These are phyloP conservation scores for Yamadazyma atmosphaerica DNA, from an alignment of 1,139 yeast genomes.

Conservation along the genomic window DNA sequence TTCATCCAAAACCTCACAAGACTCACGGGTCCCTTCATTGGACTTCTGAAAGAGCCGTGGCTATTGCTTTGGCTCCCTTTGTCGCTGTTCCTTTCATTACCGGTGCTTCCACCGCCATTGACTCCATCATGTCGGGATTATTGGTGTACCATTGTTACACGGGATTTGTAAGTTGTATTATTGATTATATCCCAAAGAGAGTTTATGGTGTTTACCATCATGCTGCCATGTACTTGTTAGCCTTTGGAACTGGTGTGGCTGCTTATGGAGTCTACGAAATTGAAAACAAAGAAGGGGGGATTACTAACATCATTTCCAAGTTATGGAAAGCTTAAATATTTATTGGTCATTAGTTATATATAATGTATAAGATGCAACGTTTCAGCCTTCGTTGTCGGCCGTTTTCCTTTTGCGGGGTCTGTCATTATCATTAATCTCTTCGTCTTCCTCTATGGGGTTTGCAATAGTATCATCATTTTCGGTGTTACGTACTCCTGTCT, in stretches of 20 bases:
- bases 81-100: constrained; percentile 69
- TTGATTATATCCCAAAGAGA: constrained; percentile 85
- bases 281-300: constrained; percentile 63
- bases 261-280: constrained; percentile 80
- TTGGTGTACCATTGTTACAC: constrained; percentile 73
- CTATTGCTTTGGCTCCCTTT: constrained; percentile 74
- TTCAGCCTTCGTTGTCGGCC: constrained; percentile 5
- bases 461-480: background rate
- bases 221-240: constrained; percentile 61
- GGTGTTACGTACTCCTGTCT: constrained; percentile 5
- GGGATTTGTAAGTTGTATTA: constrained; percentile 84
- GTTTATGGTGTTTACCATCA: constrained; percentile 75
- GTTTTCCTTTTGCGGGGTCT: constrained; percentile 8
- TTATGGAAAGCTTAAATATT: constrained; percentile 37
- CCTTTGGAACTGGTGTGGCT: constrained; percentile 68
- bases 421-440: background rate
- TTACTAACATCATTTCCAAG: constrained; percentile 34
- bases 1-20: constrained; percentile 58
- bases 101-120: constrained; percentile 69
- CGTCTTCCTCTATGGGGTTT: too few species aligned
- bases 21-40: constrained; percentile 87
- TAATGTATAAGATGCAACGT: too few species aligned
- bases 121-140: constrained; percentile 63
- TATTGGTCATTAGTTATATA: constrained; percentile 1
- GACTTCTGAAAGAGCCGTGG: constrained; percentile 74